These are phyloP conservation scores for Epichloe glyceriae DNA, from an alignment of 2,329 filamentous ascomycete species.

Conservation along the genomic window DNA sequence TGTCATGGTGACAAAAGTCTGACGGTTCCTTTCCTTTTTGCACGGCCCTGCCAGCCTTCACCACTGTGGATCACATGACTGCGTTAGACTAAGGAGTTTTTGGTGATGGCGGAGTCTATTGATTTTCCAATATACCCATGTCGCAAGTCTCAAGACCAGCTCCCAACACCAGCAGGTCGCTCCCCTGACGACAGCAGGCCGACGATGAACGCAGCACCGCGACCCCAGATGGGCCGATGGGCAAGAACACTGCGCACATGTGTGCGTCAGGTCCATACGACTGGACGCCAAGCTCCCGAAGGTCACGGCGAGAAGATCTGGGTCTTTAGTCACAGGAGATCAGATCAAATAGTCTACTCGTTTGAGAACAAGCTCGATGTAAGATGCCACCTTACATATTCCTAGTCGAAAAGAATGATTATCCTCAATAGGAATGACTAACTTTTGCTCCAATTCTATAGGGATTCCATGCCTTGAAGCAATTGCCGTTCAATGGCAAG, in stretches of 20 bases:
- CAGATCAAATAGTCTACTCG: slow-evolving; percentile 41
- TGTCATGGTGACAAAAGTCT: not conserved
- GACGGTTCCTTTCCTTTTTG: not conserved
- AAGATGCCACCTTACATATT: slow-evolving; percentile 11
- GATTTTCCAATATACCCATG: slow-evolving; percentile 8
- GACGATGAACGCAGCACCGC: slow-evolving; percentile 25
- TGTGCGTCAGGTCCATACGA: slow-evolving; percentile 25
- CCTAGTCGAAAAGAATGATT: not conserved
- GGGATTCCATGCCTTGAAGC: slow-evolving; percentile 35
- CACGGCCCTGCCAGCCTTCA: no score
- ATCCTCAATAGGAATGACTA: not conserved
- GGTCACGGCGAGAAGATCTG: slow-evolving; percentile 46
- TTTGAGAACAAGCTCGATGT: slow-evolving; percentile 33
- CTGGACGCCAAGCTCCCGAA: slow-evolving; percentile 17
- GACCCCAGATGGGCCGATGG: slow-evolving; percentile 27
- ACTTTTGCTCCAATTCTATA: slow-evolving; percentile 6
- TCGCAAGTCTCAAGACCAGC: not conserved
- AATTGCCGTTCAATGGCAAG: slow-evolving; percentile 54
- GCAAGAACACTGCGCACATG: slow-evolving; percentile 28
- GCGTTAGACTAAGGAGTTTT: slow-evolving; percentile 2
- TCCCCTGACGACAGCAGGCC: slow-evolving; percentile 9
- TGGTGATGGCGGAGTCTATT: not conserved
- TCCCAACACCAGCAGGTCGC: not conserved
- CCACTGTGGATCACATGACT: slow-evolving; percentile 13
- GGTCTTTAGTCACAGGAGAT: slow-evolving; percentile 37